A percentile compares a stretch with the other conserved stretches of the same genome.
phyloP scores from a whole-genome alignment of 1,139 yeast species.

The Taphrina communis region DNA sequence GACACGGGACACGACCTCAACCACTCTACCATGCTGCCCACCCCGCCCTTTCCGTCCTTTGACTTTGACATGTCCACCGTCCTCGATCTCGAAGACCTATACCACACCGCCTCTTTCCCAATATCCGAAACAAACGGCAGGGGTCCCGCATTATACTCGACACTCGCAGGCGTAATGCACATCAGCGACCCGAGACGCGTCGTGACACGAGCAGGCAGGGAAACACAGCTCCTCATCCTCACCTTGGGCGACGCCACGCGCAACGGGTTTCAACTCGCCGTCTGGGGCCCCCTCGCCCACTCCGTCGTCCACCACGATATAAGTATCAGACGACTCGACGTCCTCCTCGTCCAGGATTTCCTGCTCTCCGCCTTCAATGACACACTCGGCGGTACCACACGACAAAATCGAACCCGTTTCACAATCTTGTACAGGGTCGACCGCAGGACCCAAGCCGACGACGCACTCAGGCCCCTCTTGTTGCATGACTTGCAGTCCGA shows the following conservation, averaged over 20 bases:
- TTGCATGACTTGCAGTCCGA: constrained; percentile 25
- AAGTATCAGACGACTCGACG: constrained; percentile 26
- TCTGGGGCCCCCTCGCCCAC: constrained; percentile 30
- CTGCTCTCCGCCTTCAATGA: constrained; percentile 19
- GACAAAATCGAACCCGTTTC: constrained; percentile 7
- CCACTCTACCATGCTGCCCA: background rate
- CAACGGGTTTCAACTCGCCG: constrained; percentile 32
- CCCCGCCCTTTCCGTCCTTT: constrained; percentile 3
- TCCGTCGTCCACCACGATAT: background rate
- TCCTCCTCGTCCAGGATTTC: constrained; percentile 24
- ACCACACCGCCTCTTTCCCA: background rate
- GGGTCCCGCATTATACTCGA: background rate
- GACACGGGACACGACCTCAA: no score
- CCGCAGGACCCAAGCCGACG: constrained; percentile 6
- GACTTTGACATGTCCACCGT: constrained; percentile 21
- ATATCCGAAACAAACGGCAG: no score
- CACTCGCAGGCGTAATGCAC: constrained; percentile 29
- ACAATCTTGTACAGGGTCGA: constrained; percentile 26
- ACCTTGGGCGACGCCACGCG: constrained; percentile 29
- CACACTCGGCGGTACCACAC: constrained; percentile 20
- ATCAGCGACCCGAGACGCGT: constrained; percentile 3
- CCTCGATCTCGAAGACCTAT: constrained; percentile 33
- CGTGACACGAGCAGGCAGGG: background rate
- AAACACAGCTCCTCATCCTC: constrained; percentile 7
- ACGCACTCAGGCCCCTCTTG: constrained; percentile 29